A percentile compares a stretch with the other conserved stretches of the same genome.
phyloP scores from a whole-genome alignment of 768 basidiomycete species.

The Filobasidium wieringae region DNA sequence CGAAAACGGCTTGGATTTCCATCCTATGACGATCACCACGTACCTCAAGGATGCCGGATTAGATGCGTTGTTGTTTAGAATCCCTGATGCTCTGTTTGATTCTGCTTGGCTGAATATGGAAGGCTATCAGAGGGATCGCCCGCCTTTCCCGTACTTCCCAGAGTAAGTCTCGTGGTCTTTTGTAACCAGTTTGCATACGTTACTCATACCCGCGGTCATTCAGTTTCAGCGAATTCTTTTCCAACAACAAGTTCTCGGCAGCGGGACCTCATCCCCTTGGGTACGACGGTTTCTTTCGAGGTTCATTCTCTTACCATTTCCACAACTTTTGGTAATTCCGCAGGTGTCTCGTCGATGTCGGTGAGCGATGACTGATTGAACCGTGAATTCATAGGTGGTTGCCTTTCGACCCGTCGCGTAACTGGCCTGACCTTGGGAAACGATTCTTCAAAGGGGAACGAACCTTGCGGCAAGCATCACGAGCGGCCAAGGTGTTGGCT shows the following conservation, averaged over 20 bases:
- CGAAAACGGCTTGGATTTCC: slow-evolving; percentile 84
- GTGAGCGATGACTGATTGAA: not conserved
- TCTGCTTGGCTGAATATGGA: slow-evolving; percentile 95
- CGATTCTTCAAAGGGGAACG: slow-evolving; percentile 66
- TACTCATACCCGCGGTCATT: not conserved
- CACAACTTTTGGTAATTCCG: slow-evolving; percentile 46
- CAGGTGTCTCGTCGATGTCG: too few species aligned
- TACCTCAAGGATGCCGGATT: slow-evolving; percentile 83
- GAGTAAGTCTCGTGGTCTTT: slow-evolving; percentile 46
- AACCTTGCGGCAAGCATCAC: slow-evolving; percentile 46
- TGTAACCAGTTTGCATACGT: not conserved
- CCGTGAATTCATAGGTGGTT: slow-evolving; percentile 60
- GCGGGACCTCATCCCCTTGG: slow-evolving; percentile 79
- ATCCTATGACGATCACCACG: slow-evolving; percentile 84
- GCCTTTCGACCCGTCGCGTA: slow-evolving; percentile 82
- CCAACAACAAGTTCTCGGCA: slow-evolving; percentile 44
- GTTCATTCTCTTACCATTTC: slow-evolving; percentile 91
- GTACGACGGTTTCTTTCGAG: slow-evolving; percentile 85
- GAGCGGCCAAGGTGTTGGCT: slow-evolving; percentile 14
- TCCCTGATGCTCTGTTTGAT: slow-evolving; percentile 93
- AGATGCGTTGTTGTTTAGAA: slow-evolving; percentile 66
- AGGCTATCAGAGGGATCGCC: slow-evolving; percentile 76
- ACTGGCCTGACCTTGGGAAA: slow-evolving; percentile 85
- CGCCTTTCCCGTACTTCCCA: slow-evolving; percentile 86
- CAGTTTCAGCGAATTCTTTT: slow-evolving; percentile 60